These are phyloP conservation scores for Neonectria hederae DNA, from an alignment of 2,329 filamentous ascomycete genomes.

Conservation along the genomic window DNA sequence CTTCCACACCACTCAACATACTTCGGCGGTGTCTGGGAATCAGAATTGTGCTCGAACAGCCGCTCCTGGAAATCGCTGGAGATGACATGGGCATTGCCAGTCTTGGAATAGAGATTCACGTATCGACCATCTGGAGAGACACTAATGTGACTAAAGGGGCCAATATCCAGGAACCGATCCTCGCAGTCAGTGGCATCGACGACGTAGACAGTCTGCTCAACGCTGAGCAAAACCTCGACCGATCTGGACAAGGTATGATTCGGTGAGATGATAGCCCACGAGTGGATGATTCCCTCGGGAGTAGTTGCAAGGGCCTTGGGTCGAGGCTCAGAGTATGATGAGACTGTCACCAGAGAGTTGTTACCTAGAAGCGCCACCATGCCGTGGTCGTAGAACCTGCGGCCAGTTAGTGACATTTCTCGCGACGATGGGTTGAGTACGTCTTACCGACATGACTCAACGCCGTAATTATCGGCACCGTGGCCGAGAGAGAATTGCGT, in stretches of 20 bases:
- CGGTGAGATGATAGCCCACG: conserved; percentile 90
- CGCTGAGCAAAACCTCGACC: conserved; percentile 89
- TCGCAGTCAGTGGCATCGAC: conserved; percentile 91
- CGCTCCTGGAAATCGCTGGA: conserved; percentile 95
- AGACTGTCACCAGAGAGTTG: conserved; percentile 87
- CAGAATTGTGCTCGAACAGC: conserved; percentile 90
- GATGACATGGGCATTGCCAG: conserved; percentile 90
- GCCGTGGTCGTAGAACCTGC: conserved; percentile 84
- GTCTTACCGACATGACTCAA: conserved; percentile 76
- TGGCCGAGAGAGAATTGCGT: conserved; percentile 92
- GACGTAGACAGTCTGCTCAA: conserved; percentile 84
- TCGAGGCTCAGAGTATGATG: conserved; percentile 88
- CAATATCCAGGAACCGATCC: conserved; percentile 89
- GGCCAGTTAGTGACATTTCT: conserved; percentile 24
- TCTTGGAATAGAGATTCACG: conserved; percentile 85
- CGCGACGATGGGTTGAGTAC: neutral
- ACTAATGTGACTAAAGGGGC: conserved; percentile 89
- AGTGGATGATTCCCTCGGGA: conserved; percentile 81
- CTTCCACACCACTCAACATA: conserved; percentile 97
- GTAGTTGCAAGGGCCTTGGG: conserved; percentile 82
- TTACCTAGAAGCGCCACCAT: conserved; percentile 92
- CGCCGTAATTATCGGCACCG: conserved; percentile 86
- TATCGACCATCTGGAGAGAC: conserved; percentile 92
- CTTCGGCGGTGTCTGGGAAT: conserved; percentile 83
- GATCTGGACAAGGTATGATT: conserved; percentile 89